A percentile compares a stretch with the other conserved stretches of the same genome.
Conservation (phyloP, 1,284 basidiomycete genomes). For the Crocinoboletus sp. region DNA sequence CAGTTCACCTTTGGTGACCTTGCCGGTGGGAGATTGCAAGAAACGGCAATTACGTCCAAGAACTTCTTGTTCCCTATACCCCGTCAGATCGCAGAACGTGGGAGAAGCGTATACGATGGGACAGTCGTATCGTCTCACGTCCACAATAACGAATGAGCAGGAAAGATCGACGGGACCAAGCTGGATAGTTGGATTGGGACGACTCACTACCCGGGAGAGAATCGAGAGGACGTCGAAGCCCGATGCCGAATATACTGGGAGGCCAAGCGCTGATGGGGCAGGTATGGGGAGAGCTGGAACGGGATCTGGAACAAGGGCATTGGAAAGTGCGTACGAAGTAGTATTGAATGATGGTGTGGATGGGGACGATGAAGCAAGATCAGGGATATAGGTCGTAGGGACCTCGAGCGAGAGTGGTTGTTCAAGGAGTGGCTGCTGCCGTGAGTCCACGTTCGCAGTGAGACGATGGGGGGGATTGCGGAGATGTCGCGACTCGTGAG, state of each 20-base stretch:
- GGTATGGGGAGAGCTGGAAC: conserved; percentile 1
- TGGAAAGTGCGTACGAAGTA: conserved; percentile 9
- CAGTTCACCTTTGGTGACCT: conserved; percentile 57
- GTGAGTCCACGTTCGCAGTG: neutral
- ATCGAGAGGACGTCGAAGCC: conserved; percentile 90
- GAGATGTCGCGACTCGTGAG: neutral
- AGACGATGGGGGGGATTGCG: neutral
- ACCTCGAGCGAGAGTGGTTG: conserved; percentile 1
- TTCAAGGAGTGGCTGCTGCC: conserved; percentile 9
- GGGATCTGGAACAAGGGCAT: conserved; percentile 4
- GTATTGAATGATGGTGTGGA: neutral
- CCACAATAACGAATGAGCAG: conserved; percentile 86
- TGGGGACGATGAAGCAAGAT: neutral
- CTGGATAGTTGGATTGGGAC: conserved; percentile 71
- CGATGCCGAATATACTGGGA: conserved; percentile 78
- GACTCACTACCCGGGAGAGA: conserved; percentile 69
- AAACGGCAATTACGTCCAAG: conserved; percentile 91
- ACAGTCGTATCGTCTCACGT: conserved; percentile 73
- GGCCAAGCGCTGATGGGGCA: conserved; percentile 30
- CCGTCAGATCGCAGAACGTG: conserved; percentile 76
- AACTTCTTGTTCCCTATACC: conserved; percentile 75
- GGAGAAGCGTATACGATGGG: conserved; percentile 90
- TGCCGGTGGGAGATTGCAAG: conserved; percentile 72
- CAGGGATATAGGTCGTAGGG: conserved; percentile 1
- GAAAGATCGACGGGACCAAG: conserved; percentile 92